These are phyloP conservation scores for Aspergillus leporis DNA, from an alignment of 495 filamentous ascomycete genomes.

Conservation along the genomic window DNA sequence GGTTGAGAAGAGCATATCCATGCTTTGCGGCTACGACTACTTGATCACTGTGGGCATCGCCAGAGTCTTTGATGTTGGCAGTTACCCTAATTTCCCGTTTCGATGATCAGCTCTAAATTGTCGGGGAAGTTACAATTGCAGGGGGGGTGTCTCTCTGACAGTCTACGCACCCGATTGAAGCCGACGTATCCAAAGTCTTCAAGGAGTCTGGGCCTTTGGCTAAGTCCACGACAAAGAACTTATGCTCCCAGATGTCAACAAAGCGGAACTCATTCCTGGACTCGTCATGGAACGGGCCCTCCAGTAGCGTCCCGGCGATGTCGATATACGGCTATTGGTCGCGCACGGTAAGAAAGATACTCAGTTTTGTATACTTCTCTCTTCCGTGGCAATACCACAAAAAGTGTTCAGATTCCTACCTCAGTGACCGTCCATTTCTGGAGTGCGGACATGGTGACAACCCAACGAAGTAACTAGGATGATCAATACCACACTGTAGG, in stretches of 20 bases:
- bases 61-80: conserved; percentile 70
- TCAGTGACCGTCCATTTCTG: conserved; percentile 46
- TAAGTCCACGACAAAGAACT: conserved; percentile 74
- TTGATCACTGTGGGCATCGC: conserved; percentile 57
- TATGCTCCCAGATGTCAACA: conserved; percentile 82
- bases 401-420: conserved; percentile 23
- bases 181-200: conserved; percentile 64
- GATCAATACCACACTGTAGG: too few species aligned
- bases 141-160: conserved; percentile 7
- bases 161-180: conserved; percentile 56
- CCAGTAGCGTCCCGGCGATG: conserved; percentile 71
- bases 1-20: conserved; percentile 75
- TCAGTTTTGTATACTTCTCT: background rate
- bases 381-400: conserved; percentile 1
- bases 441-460: conserved; percentile 34
- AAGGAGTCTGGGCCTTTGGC: conserved; percentile 62
- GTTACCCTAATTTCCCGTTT: conserved; percentile 58
- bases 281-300: conserved; percentile 79
- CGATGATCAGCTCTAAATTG: conserved; percentile 10
- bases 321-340: conserved; percentile 68
- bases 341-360: conserved; percentile 13
- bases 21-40: conserved; percentile 79
- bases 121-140: conserved; percentile 17
- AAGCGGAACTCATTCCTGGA: conserved; percentile 74
- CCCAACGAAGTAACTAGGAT: background rate